These are phyloP conservation scores for Diplotaxis tenuifolia DNA, from an alignment of 345 rosid species.

Conservation along the genomic window DNA sequence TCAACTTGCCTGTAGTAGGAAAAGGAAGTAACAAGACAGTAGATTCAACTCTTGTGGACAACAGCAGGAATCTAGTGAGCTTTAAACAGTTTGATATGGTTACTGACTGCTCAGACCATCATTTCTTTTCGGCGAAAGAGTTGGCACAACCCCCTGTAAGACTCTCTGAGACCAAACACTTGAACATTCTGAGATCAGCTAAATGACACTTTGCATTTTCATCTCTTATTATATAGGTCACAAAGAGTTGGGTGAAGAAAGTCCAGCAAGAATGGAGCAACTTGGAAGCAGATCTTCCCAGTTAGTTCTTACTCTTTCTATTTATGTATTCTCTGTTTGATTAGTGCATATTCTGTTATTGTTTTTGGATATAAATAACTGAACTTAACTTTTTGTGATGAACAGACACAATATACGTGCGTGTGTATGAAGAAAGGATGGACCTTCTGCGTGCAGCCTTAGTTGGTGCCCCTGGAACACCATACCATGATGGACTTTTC, in stretches of 20 bases:
- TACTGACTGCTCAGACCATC: slow-evolving; percentile 72
- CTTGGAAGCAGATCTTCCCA: slow-evolving; percentile 72
- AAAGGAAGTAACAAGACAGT: slow-evolving; percentile 31
- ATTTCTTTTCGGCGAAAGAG: slow-evolving; percentile 56
- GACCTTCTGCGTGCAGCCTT: slow-evolving; percentile 84
- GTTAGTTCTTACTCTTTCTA: slow-evolving; percentile 43
- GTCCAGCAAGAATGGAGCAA: slow-evolving; percentile 92
- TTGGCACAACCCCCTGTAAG: slow-evolving; percentile 61
- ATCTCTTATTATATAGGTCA: slow-evolving; percentile 47
- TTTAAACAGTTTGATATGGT: slow-evolving; percentile 78
- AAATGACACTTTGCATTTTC: slow-evolving; percentile 11
- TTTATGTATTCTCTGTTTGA: neutral
- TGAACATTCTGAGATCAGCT: slow-evolving; percentile 4
- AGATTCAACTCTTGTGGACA: slow-evolving; percentile 23
- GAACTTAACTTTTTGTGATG: slow-evolving; percentile 3
- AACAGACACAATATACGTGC: slow-evolving; percentile 79
- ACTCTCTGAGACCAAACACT: slow-evolving; percentile 13
- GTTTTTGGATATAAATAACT: neutral
- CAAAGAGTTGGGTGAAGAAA: slow-evolving; percentile 75
- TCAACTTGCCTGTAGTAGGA: slow-evolving; percentile 35
- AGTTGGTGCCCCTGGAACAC: slow-evolving; percentile 84
- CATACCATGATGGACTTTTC: slow-evolving; percentile 90
- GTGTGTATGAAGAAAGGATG: slow-evolving; percentile 78
- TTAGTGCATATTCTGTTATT: slow-evolving; percentile 2
- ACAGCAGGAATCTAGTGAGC: slow-evolving; percentile 21